These are phyloP conservation scores for Stellera chamaejasme DNA, from an alignment of 345 rosid genomes.

Conservation along the genomic window DNA sequence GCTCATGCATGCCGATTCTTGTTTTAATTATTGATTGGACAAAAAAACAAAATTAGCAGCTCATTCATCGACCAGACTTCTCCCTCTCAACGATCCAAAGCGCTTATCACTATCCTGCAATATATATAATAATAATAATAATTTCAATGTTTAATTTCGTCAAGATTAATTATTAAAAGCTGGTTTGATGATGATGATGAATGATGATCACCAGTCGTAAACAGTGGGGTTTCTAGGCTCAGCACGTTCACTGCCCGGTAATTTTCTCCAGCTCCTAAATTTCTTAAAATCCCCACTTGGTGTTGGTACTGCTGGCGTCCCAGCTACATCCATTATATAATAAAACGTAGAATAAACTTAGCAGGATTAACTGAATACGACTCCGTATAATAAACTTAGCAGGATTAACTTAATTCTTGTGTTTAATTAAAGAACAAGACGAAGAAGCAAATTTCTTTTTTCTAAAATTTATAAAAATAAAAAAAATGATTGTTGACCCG, in stretches of 20 bases:
- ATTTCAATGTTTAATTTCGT: neutral
- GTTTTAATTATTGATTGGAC: too few species aligned
- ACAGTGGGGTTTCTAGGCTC: constrained; percentile 47
- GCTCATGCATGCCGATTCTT: constrained; percentile 2
- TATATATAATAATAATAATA: too few species aligned
- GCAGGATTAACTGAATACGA: too few species aligned
- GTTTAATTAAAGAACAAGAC: too few species aligned
- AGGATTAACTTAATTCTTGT: too few species aligned
- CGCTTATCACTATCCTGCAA: constrained; percentile 61
- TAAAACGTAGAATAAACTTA: too few species aligned
- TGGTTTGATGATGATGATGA: too few species aligned
- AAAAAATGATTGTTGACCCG: neutral
- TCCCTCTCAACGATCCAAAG: constrained; percentile 62
- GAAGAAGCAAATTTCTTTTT: too few species aligned
- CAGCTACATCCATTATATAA: constrained; percentile 35
- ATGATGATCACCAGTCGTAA: constrained; percentile 43
- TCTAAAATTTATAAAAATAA: too few species aligned
- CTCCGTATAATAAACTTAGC: too few species aligned
- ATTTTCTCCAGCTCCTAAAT: constrained; percentile 28
- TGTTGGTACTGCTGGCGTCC: constrained; percentile 56
- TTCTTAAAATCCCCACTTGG: constrained; percentile 42
- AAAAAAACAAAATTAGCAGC: too few species aligned
- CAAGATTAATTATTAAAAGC: too few species aligned
- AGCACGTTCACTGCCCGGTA: constrained; percentile 22
- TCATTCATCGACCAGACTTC: neutral